These are phyloP conservation scores for Zopfia rhizophila DNA, from an alignment of 2,329 filamentous ascomycete species.

Conservation along the genomic window DNA sequence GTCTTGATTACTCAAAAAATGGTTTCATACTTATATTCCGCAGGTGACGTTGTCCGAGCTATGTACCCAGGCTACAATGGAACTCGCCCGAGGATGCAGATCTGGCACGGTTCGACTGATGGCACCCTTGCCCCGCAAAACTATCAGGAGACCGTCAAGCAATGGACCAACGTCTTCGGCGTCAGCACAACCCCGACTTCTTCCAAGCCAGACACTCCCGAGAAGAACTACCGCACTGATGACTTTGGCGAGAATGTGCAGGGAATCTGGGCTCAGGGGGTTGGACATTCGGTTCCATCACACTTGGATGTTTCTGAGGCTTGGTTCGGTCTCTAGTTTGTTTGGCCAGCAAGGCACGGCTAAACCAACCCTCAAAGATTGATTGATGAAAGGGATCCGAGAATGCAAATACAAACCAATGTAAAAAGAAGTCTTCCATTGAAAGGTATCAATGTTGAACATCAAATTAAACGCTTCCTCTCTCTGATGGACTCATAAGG, in stretches of 20 bases:
- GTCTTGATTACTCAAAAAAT: too few relatives aligned
- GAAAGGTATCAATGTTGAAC: too few relatives aligned
- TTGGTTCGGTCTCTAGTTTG: conserved; percentile 43
- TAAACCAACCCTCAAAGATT: too few relatives aligned
- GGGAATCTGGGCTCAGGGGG: conserved; percentile 40
- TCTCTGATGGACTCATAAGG: too few relatives aligned
- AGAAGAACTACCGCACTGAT: conserved; percentile 41
- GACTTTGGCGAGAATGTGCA: conserved; percentile 40
- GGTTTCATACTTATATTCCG: too few relatives aligned
- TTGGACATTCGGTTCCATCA: conserved; percentile 38
- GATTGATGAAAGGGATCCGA: too few relatives aligned
- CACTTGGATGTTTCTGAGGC: conserved; percentile 37
- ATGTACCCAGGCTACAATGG: conserved; percentile 66
- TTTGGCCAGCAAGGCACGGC: too few relatives aligned
- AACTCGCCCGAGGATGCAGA: conserved; percentile 64
- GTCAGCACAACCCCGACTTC: conserved; percentile 34
- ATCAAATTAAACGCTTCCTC: too few relatives aligned
- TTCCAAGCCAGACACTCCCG: conserved; percentile 37
- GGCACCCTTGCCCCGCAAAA: conserved; percentile 63
- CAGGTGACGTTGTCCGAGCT: conserved; percentile 54
- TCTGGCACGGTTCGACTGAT: conserved; percentile 67
- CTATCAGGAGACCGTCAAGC: conserved; percentile 63
- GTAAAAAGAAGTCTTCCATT: too few relatives aligned
- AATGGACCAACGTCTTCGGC: conserved; percentile 46
- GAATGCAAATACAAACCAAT: too few relatives aligned